Evolutionary conservation across 2,329 filamentous ascomycete species (phyloP).

Genomic region (Curvularia verruculosa): DNA sequence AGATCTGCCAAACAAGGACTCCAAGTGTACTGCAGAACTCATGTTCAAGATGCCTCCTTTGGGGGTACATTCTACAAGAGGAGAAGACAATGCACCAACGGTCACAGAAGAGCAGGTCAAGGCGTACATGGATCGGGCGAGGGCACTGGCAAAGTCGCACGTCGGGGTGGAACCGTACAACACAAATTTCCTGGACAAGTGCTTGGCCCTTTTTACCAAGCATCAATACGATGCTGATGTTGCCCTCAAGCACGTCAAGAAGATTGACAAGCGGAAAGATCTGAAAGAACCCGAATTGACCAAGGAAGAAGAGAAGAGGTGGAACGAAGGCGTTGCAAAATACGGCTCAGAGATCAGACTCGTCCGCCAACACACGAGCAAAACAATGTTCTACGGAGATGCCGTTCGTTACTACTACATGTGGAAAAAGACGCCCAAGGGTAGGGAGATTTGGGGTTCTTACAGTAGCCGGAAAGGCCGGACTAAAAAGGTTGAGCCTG

Average conservation of each 20-base stretch:
- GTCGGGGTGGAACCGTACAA: conserved; percentile 76
- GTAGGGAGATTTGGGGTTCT: conserved; percentile 86
- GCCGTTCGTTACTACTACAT: conserved; percentile 95
- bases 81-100: conserved; percentile 51
- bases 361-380: conserved; percentile 80
- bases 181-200: conserved; percentile 88
- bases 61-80: conserved; percentile 55
- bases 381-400: conserved; percentile 76
- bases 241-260: conserved; percentile 72
- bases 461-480: conserved; percentile 88
- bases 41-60: conserved; percentile 76
- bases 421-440: conserved; percentile 93
- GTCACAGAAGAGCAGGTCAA: conserved; percentile 68
- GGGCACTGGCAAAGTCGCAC: conserved; percentile 63
- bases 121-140: conserved; percentile 75
- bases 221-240: conserved; percentile 73
- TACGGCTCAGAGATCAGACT: conserved; percentile 88
- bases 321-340: conserved; percentile 88
- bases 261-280: conserved; percentile 69
- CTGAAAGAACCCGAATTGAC: conserved; percentile 86
- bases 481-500: conserved; percentile 70
- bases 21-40: conserved; percentile 74
- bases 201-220: conserved; percentile 73
- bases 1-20: conserved; percentile 74
- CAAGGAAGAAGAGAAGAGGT: conserved; percentile 80